Conservation (phyloP, 1,284 basidiomycete genomes). For the Leccinum angustisporum region DNA sequence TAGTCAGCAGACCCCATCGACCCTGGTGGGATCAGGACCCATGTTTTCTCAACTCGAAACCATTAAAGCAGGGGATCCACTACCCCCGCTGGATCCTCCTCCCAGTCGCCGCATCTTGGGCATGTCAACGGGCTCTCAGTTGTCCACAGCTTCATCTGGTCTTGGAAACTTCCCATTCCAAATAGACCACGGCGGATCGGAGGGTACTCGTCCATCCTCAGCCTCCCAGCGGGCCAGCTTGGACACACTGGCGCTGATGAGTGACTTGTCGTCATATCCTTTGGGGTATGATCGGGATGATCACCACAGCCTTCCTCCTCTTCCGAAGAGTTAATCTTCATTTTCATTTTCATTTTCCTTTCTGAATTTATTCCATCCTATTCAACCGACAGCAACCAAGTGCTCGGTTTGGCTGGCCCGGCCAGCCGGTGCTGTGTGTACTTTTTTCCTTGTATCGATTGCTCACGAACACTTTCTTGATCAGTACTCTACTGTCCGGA, state of each 20-base stretch:
- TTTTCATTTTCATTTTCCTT: conserved; percentile 4
- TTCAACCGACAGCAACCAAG: conserved; percentile 11
- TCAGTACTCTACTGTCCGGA: conserved; percentile 10
- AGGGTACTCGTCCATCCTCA: conserved; percentile 29
- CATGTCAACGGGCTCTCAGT: conserved; percentile 67
- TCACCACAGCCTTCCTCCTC: conserved; percentile 33
- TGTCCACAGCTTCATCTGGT: conserved; percentile 72
- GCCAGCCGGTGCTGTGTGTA: conserved; percentile 28
- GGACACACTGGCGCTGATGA: conserved; percentile 78
- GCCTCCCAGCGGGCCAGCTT: conserved; percentile 63
- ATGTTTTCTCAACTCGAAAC: conserved; percentile 10
- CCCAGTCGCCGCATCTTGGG: conserved; percentile 58
- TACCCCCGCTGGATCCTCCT: conserved; percentile 44
- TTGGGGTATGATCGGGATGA: conserved; percentile 64
- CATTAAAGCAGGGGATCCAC: conserved; percentile 35
- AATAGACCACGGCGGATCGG: conserved; percentile 56
- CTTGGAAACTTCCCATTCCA: conserved; percentile 81
- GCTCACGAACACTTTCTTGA: conserved; percentile 14
- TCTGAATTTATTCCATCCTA: conserved; percentile 5
- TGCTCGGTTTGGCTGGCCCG: conserved; percentile 29
- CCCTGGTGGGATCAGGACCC: conserved; percentile 17
- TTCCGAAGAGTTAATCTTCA: conserved; percentile 30
- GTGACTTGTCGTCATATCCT: conserved; percentile 76
- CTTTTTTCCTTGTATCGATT: conserved; percentile 27
- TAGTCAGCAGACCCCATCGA: conserved; percentile 47